Percentiles rank a stretch among this genome's conserved stretches.
phyloP scores from a whole-genome alignment of 139 green algal genomes.

The Picochlorum costavermella region DNA sequence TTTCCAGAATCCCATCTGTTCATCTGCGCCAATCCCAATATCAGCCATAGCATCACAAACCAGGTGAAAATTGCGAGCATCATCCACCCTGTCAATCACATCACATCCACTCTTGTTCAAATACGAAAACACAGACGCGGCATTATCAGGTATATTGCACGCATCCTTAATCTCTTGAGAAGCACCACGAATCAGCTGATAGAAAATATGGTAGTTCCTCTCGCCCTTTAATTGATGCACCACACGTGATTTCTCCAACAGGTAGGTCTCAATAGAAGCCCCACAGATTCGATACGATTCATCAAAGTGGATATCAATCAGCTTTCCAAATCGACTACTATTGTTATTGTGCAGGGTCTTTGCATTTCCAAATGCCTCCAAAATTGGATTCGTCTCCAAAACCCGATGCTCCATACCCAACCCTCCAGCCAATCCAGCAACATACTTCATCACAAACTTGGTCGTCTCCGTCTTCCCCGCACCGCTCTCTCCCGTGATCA shows the following conservation, averaged over 20 bases:
- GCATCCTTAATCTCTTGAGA: constrained; percentile 27
- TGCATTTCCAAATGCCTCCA: constrained; percentile 94
- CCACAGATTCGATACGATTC: constrained; percentile 51
- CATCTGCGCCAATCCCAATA: constrained; percentile 60
- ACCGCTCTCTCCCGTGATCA: constrained; percentile 66
- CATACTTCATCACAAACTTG: constrained; percentile 92
- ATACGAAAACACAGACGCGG: constrained; percentile 42
- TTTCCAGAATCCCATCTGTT: constrained; percentile 49
- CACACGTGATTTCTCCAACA: constrained; percentile 79
- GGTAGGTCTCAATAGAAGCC: constrained; percentile 77
- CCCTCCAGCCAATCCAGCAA: constrained; percentile 65
- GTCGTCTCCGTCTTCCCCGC: constrained; percentile 92
- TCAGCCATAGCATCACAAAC: constrained; percentile 69
- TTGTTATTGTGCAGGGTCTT: constrained; percentile 95
- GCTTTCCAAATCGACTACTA: constrained; percentile 84
- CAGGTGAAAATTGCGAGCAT: constrained; percentile 53
- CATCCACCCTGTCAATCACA: constrained; percentile 62
- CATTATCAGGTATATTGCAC: constrained; percentile 5
- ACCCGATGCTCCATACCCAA: constrained; percentile 52
- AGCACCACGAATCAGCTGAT: constrained; percentile 76
- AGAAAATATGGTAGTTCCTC: constrained; percentile 91
- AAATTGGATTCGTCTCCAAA: constrained; percentile 79
- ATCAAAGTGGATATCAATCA: constrained; percentile 81
- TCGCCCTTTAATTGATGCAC: constrained; percentile 51
- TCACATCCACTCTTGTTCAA: constrained; percentile 43